Evolutionary conservation across 2,329 filamentous ascomycete species (phyloP).

Genomic region (Alternaria rosae): DNA sequence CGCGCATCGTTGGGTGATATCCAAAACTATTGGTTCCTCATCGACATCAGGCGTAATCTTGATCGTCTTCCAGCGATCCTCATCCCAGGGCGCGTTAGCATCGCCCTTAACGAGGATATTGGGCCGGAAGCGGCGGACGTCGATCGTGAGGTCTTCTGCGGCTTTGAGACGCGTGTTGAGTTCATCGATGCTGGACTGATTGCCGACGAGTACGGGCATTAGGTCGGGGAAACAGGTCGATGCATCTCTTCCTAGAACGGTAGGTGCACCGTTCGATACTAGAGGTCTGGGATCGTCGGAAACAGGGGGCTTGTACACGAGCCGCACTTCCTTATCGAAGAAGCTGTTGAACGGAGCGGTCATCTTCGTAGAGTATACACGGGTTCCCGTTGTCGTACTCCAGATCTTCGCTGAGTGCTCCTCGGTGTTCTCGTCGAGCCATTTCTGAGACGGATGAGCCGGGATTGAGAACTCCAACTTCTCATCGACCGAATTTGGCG

Average conservation of each 20-base stretch:
- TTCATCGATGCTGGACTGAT: slow-evolving; percentile 64
- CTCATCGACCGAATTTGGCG: slow-evolving; percentile 44
- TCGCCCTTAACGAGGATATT: slow-evolving; percentile 67
- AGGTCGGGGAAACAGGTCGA: slow-evolving; percentile 67
- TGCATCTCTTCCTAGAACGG: slow-evolving; percentile 62
- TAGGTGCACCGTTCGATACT: slow-evolving; percentile 62
- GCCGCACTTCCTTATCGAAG: slow-evolving; percentile 62
- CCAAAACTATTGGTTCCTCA: slow-evolving; percentile 54
- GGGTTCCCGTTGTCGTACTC: slow-evolving; percentile 65
- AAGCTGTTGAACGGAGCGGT: slow-evolving; percentile 64
- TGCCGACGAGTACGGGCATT: slow-evolving; percentile 64
- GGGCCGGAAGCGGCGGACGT: slow-evolving; percentile 64
- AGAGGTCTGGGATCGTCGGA: slow-evolving; percentile 59
- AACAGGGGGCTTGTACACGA: slow-evolving; percentile 68
- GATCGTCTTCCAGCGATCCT: slow-evolving; percentile 69
- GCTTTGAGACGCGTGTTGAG: slow-evolving; percentile 62
- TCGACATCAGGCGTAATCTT: slow-evolving; percentile 47
- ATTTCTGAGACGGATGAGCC: slow-evolving; percentile 61
- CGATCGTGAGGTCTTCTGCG: slow-evolving; percentile 61
- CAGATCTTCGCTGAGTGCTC: slow-evolving; percentile 64
- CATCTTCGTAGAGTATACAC: slow-evolving; percentile 60
- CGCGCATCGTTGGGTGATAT: slow-evolving; percentile 66
- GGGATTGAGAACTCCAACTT: slow-evolving; percentile 59
- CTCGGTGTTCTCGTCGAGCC: slow-evolving; percentile 63
- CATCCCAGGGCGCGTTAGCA: slow-evolving; percentile 62